Conservation (phyloP, 2,329 filamentous ascomycete species). For the Dendrostoma leiphaemia region DNA sequence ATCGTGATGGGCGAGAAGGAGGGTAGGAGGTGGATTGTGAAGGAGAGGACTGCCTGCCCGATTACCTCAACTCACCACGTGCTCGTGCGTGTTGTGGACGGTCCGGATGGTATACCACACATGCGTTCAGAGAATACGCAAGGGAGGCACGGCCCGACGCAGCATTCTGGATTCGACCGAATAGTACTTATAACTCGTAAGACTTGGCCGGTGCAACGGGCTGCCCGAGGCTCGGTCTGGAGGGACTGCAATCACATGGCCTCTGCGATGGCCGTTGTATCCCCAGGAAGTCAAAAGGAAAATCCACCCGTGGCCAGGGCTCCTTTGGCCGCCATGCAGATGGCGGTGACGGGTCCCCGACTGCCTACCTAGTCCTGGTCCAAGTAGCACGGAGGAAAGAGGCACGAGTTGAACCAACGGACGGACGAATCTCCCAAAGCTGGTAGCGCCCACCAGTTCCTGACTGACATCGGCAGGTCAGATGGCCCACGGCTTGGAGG, state of each 20-base stretch:
- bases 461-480: constrained; percentile 3
- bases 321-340: too few species aligned
- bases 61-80: constrained; percentile 3
- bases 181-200: constrained; percentile 10
- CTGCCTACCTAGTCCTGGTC: background rate
- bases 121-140: background rate
- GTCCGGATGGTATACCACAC: background rate
- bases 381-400: background rate
- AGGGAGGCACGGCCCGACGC: background rate
- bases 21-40: background rate
- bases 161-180: constrained; percentile 7
- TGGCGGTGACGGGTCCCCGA: too few species aligned
- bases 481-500: background rate
- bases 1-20: constrained; percentile 4
- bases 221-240: too few species aligned
- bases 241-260: too few species aligned
- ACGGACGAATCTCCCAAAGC: background rate
- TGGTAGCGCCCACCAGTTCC: background rate
- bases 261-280: too few species aligned
- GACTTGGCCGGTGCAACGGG: background rate
- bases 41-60: constrained; percentile 4
- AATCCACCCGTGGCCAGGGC: too few species aligned
- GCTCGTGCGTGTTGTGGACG: background rate
- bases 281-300: too few species aligned
- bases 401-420: background rate